Percentiles rank a stretch among this genome's conserved stretches.
Conservation (phyloP, 257 asterid genomes). For the Thymus quinquecostatus region DNA sequence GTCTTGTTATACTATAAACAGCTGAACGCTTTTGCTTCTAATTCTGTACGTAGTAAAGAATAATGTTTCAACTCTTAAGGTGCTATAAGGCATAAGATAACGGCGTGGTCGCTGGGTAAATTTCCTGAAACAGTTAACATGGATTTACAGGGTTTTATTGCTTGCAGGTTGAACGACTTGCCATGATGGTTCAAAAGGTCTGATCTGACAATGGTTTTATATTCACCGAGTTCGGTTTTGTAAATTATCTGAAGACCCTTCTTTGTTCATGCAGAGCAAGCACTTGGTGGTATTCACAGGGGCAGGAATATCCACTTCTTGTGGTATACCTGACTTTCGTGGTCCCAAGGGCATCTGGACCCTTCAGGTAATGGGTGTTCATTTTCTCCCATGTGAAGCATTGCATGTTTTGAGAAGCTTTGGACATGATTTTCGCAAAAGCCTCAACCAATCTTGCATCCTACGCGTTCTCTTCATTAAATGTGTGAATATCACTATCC, state of each 20-base stretch:
- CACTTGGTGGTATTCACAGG: slow-evolving; percentile 97
- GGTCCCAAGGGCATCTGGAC: slow-evolving; percentile 99
- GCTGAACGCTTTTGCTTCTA: background rate
- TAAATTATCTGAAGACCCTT: slow-evolving; percentile 29
- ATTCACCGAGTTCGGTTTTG: slow-evolving; percentile 32
- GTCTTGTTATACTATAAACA: background rate
- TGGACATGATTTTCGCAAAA: slow-evolving; percentile 4
- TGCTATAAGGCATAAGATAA: background rate
- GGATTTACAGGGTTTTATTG: background rate
- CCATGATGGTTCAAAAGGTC: slow-evolving; percentile 75
- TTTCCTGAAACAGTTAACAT: background rate
- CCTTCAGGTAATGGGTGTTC: slow-evolving; percentile 66
- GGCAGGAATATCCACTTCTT: slow-evolving; percentile 96
- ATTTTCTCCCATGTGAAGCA: slow-evolving; percentile 14
- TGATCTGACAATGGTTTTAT: slow-evolving; percentile 29
- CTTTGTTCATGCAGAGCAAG: slow-evolving; percentile 77
- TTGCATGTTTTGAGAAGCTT: slow-evolving; percentile 4
- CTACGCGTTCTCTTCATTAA: slow-evolving; percentile 16
- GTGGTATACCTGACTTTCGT: slow-evolving; percentile 99
- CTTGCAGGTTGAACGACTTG: slow-evolving; percentile 80
- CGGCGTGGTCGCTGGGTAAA: background rate
- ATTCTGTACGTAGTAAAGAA: background rate
- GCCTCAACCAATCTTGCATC: slow-evolving; percentile 14
- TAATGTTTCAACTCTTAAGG: background rate
- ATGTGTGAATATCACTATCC: slow-evolving; percentile 2